A percentile compares a stretch with the other conserved stretches of the same genome.
These are phyloP conservation scores for Aspergillus eucalypticola DNA, from an alignment of 2,329 filamentous ascomycete genomes.

Conservation along the genomic window DNA sequence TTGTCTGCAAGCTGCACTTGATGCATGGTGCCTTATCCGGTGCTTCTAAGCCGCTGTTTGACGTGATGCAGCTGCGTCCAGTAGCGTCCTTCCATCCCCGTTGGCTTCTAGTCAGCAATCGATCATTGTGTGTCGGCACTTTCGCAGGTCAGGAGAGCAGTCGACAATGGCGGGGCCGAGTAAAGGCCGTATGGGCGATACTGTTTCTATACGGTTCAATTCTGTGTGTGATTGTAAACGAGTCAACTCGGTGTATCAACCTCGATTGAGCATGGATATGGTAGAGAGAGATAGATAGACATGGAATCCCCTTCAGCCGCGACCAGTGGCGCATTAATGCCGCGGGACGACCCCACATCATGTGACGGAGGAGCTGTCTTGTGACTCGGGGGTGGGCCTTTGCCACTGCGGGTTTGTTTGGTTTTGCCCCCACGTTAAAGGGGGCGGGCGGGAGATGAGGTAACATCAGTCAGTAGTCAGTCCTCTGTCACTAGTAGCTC, in stretches of 20 bases:
- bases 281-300: not conserved
- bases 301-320: not conserved
- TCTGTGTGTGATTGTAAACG: not conserved
- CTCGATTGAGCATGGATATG: too few relatives aligned
- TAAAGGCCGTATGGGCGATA: not conserved
- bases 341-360: constrained; percentile 23
- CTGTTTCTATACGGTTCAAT: not conserved
- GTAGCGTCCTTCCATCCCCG: not conserved
- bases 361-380: constrained; percentile 24
- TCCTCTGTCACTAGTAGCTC: not conserved
- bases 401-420: constrained; percentile 1
- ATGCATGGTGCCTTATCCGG: constrained; percentile 10
- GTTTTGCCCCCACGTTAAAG: constrained; percentile 7
- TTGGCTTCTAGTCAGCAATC: not conserved
- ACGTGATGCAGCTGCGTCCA: constrained; percentile 2
- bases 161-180: not conserved
- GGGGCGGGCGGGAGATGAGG: not conserved
- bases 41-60: constrained; percentile 1
- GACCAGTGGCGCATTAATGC: constrained; percentile 6
- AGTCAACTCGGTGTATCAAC: not conserved
- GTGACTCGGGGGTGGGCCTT: constrained; percentile 19
- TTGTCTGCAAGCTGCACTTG: constrained; percentile 1
- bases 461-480: not conserved
- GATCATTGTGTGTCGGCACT: not conserved
- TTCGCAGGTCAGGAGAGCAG: not conserved